Base-by-base conservation (phyloP, 2,329 filamentous ascomycete genomes). In the Neodidymelliopsis sp. region DNA sequence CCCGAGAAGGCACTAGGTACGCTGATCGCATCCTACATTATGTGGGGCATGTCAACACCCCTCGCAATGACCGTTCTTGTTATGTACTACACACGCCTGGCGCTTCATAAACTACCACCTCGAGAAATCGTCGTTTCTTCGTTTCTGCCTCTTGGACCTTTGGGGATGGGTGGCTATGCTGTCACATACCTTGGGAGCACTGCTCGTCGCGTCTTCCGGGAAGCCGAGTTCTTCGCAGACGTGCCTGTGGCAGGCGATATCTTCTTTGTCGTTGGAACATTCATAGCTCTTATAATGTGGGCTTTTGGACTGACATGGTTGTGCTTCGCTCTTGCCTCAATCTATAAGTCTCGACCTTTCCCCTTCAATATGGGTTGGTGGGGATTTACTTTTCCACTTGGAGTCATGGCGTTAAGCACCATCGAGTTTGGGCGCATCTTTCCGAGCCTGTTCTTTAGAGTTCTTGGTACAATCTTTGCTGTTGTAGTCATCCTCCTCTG, bases 31-130 rank as follows among this genome's bases (percentile, higher is more conserved):
- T 85, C 79, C 3, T 90, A 89, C 63, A 74, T 89, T 12, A 80
- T 90, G 56, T 89, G 84, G 85, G 86, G 86, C 0, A 82, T 84
- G 48, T 84, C 85, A 4, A 78, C 79, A 2, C 82, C 81, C 0
- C 71, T 90, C 39, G 82, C 85, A 2, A 80, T 85, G 68, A 78
- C 80, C 30, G 80, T 88, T 15, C 73, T 89, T 19, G 83, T 83
- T 9, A 80, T 90, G 27, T 90, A 90, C 70, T 88, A 88, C 63
- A 83, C 87, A 50, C 84, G 87, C 9, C 76, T 90, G 8, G 84
- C 83, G 4, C 68, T 89, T 2, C 82, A 89, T 69, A 84, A 84
- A 28, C 77, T 89, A 11, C 86, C 86, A 0, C 81, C 85, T 1
- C 78, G 81, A 37, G 87, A 88, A 62, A 82, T 85, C 45, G 85